These are phyloP conservation scores for Candida tropicalis DNA, from an alignment of 1,139 yeast genomes.

Conservation along the genomic window DNA sequence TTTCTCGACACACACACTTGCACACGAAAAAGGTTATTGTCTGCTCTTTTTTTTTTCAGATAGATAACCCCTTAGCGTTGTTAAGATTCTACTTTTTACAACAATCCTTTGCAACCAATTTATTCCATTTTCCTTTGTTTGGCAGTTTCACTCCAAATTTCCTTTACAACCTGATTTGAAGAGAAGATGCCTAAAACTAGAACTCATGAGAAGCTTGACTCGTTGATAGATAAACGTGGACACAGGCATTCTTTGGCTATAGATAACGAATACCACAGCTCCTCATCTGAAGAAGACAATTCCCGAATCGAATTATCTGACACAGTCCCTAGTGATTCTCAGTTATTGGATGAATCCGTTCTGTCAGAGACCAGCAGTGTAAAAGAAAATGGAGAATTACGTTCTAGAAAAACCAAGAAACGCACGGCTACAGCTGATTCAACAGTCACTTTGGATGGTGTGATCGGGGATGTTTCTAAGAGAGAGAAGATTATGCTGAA, in stretches of 20 bases:
- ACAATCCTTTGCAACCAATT: constrained; percentile 4
- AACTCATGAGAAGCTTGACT: constrained; percentile 20
- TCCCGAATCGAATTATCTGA: not conserved
- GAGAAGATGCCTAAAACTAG: constrained; percentile 12
- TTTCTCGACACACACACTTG: too few species aligned
- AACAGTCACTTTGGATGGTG: constrained; percentile 9
- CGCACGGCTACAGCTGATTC: not conserved
- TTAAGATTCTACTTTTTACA: too few species aligned
- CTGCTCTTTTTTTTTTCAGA: not conserved
- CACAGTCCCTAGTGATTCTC: not conserved
- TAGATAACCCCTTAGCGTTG: too few species aligned
- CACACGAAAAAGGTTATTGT: too few species aligned
- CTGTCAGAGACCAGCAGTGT: constrained; percentile 1
- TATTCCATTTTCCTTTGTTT: not conserved
- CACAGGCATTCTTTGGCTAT: constrained; percentile 21
- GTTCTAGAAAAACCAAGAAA: constrained; percentile 1
- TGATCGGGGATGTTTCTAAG: constrained; percentile 11
- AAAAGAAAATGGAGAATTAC: not conserved
- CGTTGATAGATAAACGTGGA: constrained; percentile 18
- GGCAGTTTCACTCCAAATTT: too few species aligned
- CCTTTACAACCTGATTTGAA: not conserved
- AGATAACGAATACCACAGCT: constrained; percentile 20
- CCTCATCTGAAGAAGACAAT: constrained; percentile 10
- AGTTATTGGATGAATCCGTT: not conserved
- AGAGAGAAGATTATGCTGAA: constrained; percentile 13